Evolutionary conservation across 2,329 filamentous ascomycete genomes (phyloP), one percentile per base, ranked within the genome.

Genomic region (Fusarium sterilihyphosum): DNA sequence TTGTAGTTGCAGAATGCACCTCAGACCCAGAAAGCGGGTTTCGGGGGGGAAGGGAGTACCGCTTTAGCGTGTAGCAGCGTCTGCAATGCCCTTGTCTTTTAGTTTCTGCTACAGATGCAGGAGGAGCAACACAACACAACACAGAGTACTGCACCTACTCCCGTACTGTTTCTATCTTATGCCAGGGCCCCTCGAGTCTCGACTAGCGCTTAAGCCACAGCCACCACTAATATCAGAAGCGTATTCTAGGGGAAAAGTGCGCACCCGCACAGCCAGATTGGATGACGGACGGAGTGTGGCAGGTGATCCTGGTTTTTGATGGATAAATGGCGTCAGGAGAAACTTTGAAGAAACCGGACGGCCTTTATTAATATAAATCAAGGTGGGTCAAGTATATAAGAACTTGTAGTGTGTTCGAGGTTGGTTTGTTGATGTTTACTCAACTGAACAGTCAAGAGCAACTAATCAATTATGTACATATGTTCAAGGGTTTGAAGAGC

Each of bases 11-110:
- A 69, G 33, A 38, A 59, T 52, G 57, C 43, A 59, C 57, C 31
- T 59, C 41, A 59, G 63, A 70, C 75, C 75, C 64, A 68, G 68
- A 74, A 77, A 66, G 71, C 75, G 73, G 75, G 71, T 71, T 76
- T 66, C 49, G 72, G 74, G 60, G 62, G 61, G 53, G 64, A n/a
- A 47, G 58, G 65, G 66, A 54, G 44, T 57, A 38, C 26, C 43
- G 31, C 33, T n/a, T 37, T 61, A 73, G 73, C 73, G 68, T 75
- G 73, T 69, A 63, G 58, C 73, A 71, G 62, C 58, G 64, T 61
- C 58, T 71, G 56, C 60, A 61, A 54, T 54, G 47, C 62, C 73
- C 73, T 57, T 65, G 67, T 65, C 70, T 67, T 7, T 37, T 41
- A n/a, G 52, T 56, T 52, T 46, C 24, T 37, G 41, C 31, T 49